A percentile compares a stretch with the other conserved stretches of the same genome.
phyloP scores from a whole-genome alignment of 805 yeast genomes.

The Dipodascus albidus region DNA sequence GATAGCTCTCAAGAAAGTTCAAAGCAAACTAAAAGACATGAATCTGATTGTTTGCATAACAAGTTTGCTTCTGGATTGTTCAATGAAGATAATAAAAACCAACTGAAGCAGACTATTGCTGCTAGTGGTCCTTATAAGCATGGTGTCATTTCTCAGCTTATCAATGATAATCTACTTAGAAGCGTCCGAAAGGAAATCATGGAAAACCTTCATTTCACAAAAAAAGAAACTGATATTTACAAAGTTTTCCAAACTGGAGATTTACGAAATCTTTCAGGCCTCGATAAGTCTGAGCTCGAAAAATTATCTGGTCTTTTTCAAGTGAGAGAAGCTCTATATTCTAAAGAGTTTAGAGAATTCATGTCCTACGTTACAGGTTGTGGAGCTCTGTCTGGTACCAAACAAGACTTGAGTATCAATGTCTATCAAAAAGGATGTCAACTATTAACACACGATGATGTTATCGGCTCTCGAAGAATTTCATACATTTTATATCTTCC shows the following conservation, averaged over 20 bases:
- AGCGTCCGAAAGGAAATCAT: conserved; percentile 79
- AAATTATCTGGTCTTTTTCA: conserved; percentile 66
- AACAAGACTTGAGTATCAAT: conserved; percentile 87
- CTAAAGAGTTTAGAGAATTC: conserved; percentile 71
- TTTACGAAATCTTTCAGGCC: conserved; percentile 81
- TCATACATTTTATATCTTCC: conserved; percentile 89
- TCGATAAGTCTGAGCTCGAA: conserved; percentile 62
- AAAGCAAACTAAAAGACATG: conserved; percentile 3
- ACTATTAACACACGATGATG: conserved; percentile 91
- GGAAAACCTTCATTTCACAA: conserved; percentile 75
- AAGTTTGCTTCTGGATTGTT: conserved; percentile 11
- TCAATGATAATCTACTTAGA: conserved; percentile 67
- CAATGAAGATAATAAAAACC: conserved; percentile 5
- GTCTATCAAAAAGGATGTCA: conserved; percentile 91
- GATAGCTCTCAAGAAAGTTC: not conserved
- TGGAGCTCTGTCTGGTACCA: conserved; percentile 81
- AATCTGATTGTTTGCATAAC: conserved; percentile 3
- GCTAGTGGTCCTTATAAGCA: conserved; percentile 73
- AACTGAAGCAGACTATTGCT: conserved; percentile 26
- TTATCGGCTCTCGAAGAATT: conserved; percentile 87
- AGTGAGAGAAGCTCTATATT: conserved; percentile 78
- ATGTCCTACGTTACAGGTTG: conserved; percentile 70
- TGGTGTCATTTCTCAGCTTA: conserved; percentile 68
- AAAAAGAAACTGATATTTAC: conserved; percentile 94
- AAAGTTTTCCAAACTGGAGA: conserved; percentile 81